Conservation (phyloP, 768 basidiomycete species). For the Coprinellus micaceus region DNA sequence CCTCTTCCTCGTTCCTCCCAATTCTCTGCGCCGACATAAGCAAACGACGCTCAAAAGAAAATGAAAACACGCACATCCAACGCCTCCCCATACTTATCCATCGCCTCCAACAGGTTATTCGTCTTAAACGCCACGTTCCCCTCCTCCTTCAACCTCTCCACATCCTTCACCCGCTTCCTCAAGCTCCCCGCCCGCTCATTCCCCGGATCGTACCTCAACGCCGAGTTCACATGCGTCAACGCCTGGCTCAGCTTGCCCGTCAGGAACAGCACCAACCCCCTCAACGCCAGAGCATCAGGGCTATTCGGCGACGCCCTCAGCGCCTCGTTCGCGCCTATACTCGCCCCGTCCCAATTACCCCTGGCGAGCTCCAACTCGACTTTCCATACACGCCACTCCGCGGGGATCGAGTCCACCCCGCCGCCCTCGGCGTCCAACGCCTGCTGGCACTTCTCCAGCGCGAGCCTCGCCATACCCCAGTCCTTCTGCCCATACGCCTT, state of each 20-base stretch:
- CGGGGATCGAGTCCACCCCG: constrained; percentile 53
- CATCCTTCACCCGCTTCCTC: constrained; percentile 75
- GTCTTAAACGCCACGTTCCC: constrained; percentile 76
- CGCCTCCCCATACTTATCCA: constrained; percentile 66
- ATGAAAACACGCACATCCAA: constrained; percentile 49
- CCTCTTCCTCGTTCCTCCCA: constrained; percentile 66
- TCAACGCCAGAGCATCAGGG: constrained; percentile 73
- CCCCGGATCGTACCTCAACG: constrained; percentile 76
- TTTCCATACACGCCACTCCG: constrained; percentile 77
- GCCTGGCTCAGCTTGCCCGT: constrained; percentile 67
- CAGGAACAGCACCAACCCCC: constrained; percentile 78
- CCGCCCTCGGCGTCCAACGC: constrained; percentile 72
- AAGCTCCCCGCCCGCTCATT: constrained; percentile 66
- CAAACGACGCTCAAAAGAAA: background rate
- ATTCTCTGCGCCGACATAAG: constrained; percentile 44
- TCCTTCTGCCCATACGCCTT: constrained; percentile 54
- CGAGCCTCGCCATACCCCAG: constrained; percentile 77
- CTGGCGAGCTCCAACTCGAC: constrained; percentile 74
- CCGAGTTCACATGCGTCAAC: constrained; percentile 64
- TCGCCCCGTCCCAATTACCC: constrained; percentile 71
- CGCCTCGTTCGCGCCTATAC: constrained; percentile 71
- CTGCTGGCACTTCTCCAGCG: constrained; percentile 73
- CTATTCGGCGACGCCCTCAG: constrained; percentile 68
- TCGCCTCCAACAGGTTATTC: constrained; percentile 55
- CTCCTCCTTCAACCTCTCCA: constrained; percentile 82